phyloP scores from a whole-genome alignment of 169 alveolate species.

The Ichthyophthirius multifiliis region DNA sequence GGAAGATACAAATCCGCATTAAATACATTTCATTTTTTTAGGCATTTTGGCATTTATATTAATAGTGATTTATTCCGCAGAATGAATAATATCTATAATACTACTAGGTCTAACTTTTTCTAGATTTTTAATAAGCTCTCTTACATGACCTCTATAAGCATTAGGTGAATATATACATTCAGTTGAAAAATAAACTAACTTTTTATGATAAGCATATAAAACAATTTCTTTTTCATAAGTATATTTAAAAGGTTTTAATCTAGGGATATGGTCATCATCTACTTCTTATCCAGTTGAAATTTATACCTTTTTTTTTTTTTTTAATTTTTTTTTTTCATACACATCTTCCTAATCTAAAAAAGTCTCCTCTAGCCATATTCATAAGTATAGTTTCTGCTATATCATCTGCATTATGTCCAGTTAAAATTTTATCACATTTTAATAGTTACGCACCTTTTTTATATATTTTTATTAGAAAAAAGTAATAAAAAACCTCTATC shows the following conservation, averaged over 20 bases:
- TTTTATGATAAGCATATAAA: constrained; percentile 93
- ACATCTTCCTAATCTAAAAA: constrained; percentile 90
- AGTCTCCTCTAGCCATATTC: constrained; percentile 96
- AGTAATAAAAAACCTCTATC: constrained; percentile 69
- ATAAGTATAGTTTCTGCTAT: constrained; percentile 96
- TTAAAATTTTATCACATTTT: constrained; percentile 91
- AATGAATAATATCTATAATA: constrained; percentile 81
- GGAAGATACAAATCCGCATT: constrained; percentile 73
- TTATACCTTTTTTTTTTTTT: constrained; percentile 5
- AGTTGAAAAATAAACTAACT: constrained; percentile 94
- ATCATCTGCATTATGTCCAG: constrained; percentile 99
- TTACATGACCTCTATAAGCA: constrained; percentile 96
- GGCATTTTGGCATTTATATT: constrained; percentile 56
- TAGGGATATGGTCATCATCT: constrained; percentile 77
- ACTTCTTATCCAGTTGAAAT: constrained; percentile 66
- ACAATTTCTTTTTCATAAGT: constrained; percentile 97
- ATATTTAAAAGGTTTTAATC: constrained; percentile 95
- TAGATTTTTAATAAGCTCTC: constrained; percentile 88
- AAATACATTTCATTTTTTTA: constrained; percentile 54
- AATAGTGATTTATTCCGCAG: constrained; percentile 68
- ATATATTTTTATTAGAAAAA: background rate
- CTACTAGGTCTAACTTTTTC: constrained; percentile 57
- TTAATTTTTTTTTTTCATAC: constrained; percentile 3
- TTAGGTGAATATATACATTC: constrained; percentile 97
- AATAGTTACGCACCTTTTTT: constrained; percentile 88